These are phyloP conservation scores for Nakazawaea ernobii DNA, from an alignment of 805 yeast species.

Conservation along the genomic window DNA sequence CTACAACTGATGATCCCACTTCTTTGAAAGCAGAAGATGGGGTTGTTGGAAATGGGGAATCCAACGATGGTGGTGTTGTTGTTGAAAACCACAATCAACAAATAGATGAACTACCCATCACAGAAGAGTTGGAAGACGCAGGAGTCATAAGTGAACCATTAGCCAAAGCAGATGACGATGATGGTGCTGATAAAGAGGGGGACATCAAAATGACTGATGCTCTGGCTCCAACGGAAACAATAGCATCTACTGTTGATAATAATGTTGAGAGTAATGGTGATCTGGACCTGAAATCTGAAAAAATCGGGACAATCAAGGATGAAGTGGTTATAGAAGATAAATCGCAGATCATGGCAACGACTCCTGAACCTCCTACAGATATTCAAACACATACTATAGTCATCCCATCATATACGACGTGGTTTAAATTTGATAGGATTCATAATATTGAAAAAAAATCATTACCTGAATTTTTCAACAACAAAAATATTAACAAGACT, in stretches of 20 bases:
- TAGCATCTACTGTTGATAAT: conserved; percentile 2
- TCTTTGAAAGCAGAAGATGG: not conserved
- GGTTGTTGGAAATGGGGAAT: not conserved
- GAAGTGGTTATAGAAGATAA: conserved; percentile 2
- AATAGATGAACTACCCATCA: conserved; percentile 12
- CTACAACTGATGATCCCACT: not conserved
- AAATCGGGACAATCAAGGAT: conserved; percentile 10
- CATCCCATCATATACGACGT: conserved; percentile 79
- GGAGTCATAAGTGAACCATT: conserved; percentile 7
- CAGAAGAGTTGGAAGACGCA: conserved; percentile 13
- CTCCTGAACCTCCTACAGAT: conserved; percentile 14
- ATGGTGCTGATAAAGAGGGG: not conserved
- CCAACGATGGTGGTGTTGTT: no score
- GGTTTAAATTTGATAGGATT: conserved; percentile 73
- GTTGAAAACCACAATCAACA: not conserved
- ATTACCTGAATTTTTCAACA: conserved; percentile 79
- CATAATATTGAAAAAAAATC: conserved; percentile 79
- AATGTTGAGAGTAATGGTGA: conserved; percentile 10
- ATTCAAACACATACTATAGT: conserved; percentile 78
- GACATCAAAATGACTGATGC: conserved; percentile 2
- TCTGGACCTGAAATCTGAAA: conserved; percentile 12
- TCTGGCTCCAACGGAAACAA: not conserved
- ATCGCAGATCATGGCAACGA: not conserved
- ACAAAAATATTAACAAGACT: conserved; percentile 60
- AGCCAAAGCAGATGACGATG: not conserved